These are phyloP conservation scores for Hericium coralloides DNA, from an alignment of 768 basidiomycete species.

Conservation along the genomic window DNA sequence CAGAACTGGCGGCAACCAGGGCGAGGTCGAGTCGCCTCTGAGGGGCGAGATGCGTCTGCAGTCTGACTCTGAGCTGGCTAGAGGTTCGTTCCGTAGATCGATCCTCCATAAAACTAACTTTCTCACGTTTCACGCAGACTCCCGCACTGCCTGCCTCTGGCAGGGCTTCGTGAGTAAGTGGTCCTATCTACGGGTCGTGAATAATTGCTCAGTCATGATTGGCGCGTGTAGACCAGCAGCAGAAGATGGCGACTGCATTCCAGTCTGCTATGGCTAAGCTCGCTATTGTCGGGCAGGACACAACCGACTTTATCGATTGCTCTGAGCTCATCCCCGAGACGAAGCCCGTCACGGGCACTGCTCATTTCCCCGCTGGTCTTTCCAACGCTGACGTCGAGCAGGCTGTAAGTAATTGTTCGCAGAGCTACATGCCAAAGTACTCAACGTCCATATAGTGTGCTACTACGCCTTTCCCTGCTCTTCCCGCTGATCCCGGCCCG, in stretches of 20 bases:
- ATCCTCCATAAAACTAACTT: not conserved
- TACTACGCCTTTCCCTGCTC: conserved; percentile 24
- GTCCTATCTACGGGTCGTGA: not conserved
- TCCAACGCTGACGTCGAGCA: conserved; percentile 16
- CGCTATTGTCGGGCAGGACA: conserved; percentile 21
- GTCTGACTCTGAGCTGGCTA: conserved; percentile 27
- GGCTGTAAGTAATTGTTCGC: not conserved
- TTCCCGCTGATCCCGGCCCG: conserved; percentile 25
- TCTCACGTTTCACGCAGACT: conserved; percentile 18
- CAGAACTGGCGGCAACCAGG: conserved; percentile 28
- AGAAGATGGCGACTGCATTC: conserved; percentile 18
- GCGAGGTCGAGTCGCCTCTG: conserved; percentile 32
- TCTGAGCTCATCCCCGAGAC: conserved; percentile 35
- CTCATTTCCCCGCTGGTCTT: conserved; percentile 27
- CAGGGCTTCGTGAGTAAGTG: conserved; percentile 27
- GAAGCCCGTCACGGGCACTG: conserved; percentile 16
- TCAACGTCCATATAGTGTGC: not conserved
- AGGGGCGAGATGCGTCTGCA: conserved; percentile 35
- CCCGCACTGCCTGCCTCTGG: conserved; percentile 39
- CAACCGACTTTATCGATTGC: conserved; percentile 28
- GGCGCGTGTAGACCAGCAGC: conserved; percentile 18
- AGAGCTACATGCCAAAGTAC: not conserved
- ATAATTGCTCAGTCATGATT: not conserved
- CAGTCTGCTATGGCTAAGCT: conserved; percentile 22
- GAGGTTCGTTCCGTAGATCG: conserved; percentile 5